These are phyloP conservation scores for Ophiostoma fasciatum DNA, from an alignment of 2,329 filamentous ascomycete genomes.

Conservation along the genomic window DNA sequence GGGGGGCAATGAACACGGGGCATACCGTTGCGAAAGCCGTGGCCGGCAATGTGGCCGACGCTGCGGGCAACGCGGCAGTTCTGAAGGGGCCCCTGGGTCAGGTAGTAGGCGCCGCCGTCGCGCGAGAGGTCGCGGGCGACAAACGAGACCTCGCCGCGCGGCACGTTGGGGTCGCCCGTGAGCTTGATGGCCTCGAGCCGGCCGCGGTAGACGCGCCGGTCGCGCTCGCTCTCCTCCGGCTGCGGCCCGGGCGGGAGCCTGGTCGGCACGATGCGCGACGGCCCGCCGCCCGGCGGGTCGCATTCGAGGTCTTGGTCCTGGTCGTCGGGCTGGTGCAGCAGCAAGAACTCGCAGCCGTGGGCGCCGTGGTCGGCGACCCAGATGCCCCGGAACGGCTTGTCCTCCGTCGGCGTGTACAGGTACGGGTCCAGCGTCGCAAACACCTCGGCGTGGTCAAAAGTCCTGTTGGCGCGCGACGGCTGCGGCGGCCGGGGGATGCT, in stretches of 20 bases:
- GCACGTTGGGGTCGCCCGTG: conserved; percentile 82
- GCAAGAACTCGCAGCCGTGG: conserved; percentile 78
- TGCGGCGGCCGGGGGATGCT: not conserved
- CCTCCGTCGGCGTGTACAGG: conserved; percentile 64
- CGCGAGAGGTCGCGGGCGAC: conserved; percentile 62
- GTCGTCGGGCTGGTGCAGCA: conserved; percentile 56
- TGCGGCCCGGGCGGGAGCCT: no score
- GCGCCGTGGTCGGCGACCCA: conserved; percentile 84
- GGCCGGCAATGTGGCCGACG: conserved; percentile 61
- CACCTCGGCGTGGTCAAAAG: conserved; percentile 42
- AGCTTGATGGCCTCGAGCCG: conserved; percentile 74
- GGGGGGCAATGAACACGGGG: conserved; percentile 5
- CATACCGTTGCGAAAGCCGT: conserved; percentile 59
- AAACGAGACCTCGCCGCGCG: conserved; percentile 73
- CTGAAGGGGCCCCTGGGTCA: conserved; percentile 53
- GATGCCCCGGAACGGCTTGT: conserved; percentile 77
- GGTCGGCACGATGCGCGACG: no score
- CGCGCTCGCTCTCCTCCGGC: conserved; percentile 29
- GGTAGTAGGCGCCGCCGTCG: conserved; percentile 46
- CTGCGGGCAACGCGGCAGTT: conserved; percentile 61
- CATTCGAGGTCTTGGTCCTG: conserved; percentile 19
- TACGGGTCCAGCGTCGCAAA: conserved; percentile 56
- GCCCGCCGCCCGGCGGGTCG: conserved; percentile 23
- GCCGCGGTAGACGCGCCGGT: conserved; percentile 42
- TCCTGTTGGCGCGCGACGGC: no score